Percentiles rank a stretch among this genome's conserved stretches.
phyloP scores from a whole-genome alignment of 2,329 filamentous ascomycete species.

The Tolypocladium sp. region DNA sequence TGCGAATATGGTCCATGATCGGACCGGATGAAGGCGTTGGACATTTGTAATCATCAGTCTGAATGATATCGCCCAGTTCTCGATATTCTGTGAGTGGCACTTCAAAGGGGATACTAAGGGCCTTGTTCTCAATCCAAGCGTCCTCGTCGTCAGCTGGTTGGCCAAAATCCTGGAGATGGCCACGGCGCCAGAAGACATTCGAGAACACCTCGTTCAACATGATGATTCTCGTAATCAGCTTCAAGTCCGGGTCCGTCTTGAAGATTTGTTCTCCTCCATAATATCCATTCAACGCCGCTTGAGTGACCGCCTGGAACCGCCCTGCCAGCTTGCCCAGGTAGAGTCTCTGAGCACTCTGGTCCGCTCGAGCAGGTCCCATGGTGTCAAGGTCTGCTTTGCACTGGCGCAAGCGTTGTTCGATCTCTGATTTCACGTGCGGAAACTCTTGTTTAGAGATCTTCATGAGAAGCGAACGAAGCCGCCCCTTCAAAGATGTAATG shows the following conservation, averaged over 20 bases:
- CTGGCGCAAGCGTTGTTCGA: conserved; percentile 8
- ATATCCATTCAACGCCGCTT: conserved; percentile 22
- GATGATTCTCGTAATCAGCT: conserved; percentile 28
- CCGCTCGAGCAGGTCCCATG: conserved; percentile 21
- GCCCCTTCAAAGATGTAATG: conserved; percentile 21
- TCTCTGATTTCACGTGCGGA: conserved; percentile 23
- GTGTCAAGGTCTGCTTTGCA: conserved; percentile 9
- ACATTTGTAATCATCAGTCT: background rate
- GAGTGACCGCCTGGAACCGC: conserved; percentile 16
- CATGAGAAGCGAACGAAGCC: conserved; percentile 26
- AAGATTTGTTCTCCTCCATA: conserved; percentile 24
- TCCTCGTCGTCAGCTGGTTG: no score
- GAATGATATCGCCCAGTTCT: conserved; percentile 4
- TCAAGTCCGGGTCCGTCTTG: conserved; percentile 11
- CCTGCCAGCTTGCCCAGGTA: conserved; percentile 24
- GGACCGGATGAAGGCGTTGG: background rate
- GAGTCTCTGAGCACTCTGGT: conserved; percentile 19
- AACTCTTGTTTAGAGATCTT: conserved; percentile 30
- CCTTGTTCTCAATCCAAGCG: no score
- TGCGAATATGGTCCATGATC: conserved; percentile 14
- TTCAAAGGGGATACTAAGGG: background rate
- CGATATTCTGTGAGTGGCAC: background rate
- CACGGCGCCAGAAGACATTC: conserved; percentile 9
- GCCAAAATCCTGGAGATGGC: no score
- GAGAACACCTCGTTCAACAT: conserved; percentile 27